phyloP scores from a whole-genome alignment of 2,329 filamentous ascomycete species.

The Lachnellula cervina region DNA sequence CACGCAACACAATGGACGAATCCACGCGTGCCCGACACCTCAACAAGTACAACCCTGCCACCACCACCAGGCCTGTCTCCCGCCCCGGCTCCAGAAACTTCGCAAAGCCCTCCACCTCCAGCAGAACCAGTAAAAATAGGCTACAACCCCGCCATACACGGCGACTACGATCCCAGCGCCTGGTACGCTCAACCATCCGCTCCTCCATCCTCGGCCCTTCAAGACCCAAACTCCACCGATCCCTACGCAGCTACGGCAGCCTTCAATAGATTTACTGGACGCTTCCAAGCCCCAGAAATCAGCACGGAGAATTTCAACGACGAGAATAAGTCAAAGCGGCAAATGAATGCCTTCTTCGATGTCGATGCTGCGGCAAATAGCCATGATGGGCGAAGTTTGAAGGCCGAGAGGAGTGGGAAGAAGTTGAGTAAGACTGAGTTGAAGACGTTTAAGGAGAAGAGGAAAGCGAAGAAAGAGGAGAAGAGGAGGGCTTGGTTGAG shows the following conservation, averaged over 20 bases:
- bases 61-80: slow-evolving; percentile 25
- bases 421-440: slow-evolving; percentile 81
- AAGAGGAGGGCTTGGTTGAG: slow-evolving; percentile 87
- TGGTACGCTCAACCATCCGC: slow-evolving; percentile 70
- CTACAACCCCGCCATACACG: slow-evolving; percentile 95
- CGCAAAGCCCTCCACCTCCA: slow-evolving; percentile 25
- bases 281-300: slow-evolving; percentile 65
- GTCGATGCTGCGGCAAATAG: slow-evolving; percentile 89
- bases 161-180: slow-evolving; percentile 93
- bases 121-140: slow-evolving; percentile 54
- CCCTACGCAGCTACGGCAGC: slow-evolving; percentile 64
- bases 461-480: slow-evolving; percentile 85
- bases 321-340: slow-evolving; percentile 78
- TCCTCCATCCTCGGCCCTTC: slow-evolving; percentile 32
- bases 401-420: slow-evolving; percentile 83
- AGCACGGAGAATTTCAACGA: slow-evolving; percentile 76
- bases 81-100: slow-evolving; percentile 28
- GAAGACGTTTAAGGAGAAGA: slow-evolving; percentile 87
- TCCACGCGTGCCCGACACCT: slow-evolving; percentile 59
- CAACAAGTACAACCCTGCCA: slow-evolving; percentile 8
- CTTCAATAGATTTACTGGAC: slow-evolving; percentile 91
- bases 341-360: slow-evolving; percentile 94
- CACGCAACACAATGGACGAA: slow-evolving; percentile 79
- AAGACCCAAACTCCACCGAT: slow-evolving; percentile 37
- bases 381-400: slow-evolving; percentile 85